A percentile compares a stretch with the other conserved stretches of the same genome.
Evolutionary conservation across 495 filamentous ascomycete genomes (phyloP).

Genomic region (Neurospora sp.): DNA sequence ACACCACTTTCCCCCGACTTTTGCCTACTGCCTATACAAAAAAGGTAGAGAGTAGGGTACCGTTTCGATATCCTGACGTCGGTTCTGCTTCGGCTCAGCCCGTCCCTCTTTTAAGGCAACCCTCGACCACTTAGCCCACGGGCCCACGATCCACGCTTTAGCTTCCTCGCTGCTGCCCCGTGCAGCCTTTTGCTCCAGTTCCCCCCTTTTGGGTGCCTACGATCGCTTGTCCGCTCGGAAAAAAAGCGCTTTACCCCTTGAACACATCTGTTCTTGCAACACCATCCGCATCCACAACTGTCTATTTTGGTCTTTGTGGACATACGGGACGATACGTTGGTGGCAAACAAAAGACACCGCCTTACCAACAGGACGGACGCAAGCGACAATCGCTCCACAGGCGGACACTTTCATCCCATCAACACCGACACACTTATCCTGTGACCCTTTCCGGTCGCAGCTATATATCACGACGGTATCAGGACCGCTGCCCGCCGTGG

Average conservation of each 20-base stretch:
- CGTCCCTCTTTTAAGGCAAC: not conserved
- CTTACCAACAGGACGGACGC: not conserved
- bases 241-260: not conserved
- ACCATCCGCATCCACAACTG: not conserved
- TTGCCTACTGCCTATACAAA: not conserved
- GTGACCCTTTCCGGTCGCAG: not conserved
- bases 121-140: not conserved
- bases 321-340: not conserved
- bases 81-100: not conserved
- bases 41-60: not conserved
- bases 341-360: not conserved
- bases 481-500: not conserved
- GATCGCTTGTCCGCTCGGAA: not conserved
- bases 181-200: not conserved
- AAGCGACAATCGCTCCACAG: not conserved
- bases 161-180: not conserved
- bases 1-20: not conserved
- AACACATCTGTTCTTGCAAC: not conserved
- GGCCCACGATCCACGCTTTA: not conserved
- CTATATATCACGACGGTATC: not conserved
- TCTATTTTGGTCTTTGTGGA: not conserved
- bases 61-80: not conserved
- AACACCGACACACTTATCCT: not conserved
- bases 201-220: not conserved
- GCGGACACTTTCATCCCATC: not conserved